phyloP scores from a whole-genome alignment of 306 rosid species.

The Purshia tridentata region DNA sequence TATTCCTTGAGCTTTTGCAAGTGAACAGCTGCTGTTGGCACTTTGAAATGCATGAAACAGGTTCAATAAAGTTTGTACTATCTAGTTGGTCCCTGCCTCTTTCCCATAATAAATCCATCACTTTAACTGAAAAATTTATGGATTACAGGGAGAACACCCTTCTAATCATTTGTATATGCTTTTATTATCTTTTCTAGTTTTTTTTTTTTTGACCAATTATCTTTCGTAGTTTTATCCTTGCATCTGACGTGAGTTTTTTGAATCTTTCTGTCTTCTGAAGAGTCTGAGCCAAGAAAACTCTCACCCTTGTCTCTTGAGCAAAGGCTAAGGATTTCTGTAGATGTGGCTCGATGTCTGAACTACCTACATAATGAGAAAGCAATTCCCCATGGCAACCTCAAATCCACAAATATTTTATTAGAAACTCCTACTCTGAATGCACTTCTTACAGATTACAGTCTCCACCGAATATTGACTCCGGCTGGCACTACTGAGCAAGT shows the following conservation, averaged over 20 bases:
- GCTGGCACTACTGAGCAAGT: constrained; percentile 80
- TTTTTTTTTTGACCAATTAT: too few species aligned
- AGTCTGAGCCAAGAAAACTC: constrained; percentile 47
- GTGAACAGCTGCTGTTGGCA: not conserved
- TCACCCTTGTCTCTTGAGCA: constrained; percentile 51
- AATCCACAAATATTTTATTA: constrained; percentile 69
- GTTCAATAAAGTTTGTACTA: not conserved
- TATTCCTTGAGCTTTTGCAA: too few species aligned
- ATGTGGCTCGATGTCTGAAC: constrained; percentile 55
- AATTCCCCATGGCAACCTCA: constrained; percentile 84
- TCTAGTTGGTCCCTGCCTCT: not conserved
- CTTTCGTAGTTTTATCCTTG: not conserved
- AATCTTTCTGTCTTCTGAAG: constrained; percentile 33
- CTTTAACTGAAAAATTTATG: not conserved
- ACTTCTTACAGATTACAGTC: constrained; percentile 63
- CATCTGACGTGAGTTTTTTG: not conserved
- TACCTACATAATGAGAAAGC: constrained; percentile 72
- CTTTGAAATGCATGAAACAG: not conserved
- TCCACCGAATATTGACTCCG: constrained; percentile 65
- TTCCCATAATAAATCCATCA: not conserved
- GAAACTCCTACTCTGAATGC: constrained; percentile 48
- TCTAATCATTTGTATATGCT: not conserved
- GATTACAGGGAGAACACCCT: not conserved
- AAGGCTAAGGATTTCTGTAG: constrained; percentile 53
- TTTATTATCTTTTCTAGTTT: not conserved